phyloP scores from a whole-genome alignment of 768 basidiomycete genomes.

The Russula sp. region DNA sequence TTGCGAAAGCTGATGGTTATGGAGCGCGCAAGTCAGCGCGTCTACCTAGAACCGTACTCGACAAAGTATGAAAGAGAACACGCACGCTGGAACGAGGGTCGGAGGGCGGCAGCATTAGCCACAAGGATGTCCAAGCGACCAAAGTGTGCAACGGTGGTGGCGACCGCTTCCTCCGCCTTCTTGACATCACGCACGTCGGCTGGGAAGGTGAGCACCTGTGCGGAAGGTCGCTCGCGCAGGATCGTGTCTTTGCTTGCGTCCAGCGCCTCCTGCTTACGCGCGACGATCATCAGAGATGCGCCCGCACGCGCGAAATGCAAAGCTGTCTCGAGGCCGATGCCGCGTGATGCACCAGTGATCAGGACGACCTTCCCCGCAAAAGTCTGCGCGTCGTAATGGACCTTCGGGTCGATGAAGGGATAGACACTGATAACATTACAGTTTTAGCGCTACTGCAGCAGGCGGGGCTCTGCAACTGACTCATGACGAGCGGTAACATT shows the following conservation, averaged over 20 bases:
- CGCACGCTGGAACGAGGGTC: not conserved
- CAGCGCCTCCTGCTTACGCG: conserved; percentile 12
- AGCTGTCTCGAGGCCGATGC: conserved; percentile 30
- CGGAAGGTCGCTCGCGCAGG: conserved; percentile 1
- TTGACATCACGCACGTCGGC: conserved; percentile 17
- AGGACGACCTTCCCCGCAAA: conserved; percentile 27
- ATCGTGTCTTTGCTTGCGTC: conserved; percentile 6
- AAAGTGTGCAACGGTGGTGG: not conserved
- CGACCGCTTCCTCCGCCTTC: conserved; percentile 7
- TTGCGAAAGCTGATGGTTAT: conserved; percentile 2
- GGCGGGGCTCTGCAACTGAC: not conserved
- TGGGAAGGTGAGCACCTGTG: conserved; percentile 11
- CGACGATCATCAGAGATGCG: conserved; percentile 24
- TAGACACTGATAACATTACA: conserved; percentile 11
- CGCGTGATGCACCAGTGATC: conserved; percentile 32
- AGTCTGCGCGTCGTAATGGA: conserved; percentile 15
- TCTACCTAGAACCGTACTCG: too few relatives aligned
- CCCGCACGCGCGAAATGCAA: conserved; percentile 28
- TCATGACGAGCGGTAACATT: conserved; percentile 1
- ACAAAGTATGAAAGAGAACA: not conserved
- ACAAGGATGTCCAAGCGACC: conserved; percentile 22
- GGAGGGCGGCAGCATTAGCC: conserved; percentile 14
- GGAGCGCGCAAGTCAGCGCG: not conserved
- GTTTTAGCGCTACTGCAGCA: not conserved
- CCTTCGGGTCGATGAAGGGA: conserved; percentile 6